These are phyloP conservation scores for Periconia macrospinosa DNA, from an alignment of 2,329 filamentous ascomycete genomes.

Conservation along the genomic window DNA sequence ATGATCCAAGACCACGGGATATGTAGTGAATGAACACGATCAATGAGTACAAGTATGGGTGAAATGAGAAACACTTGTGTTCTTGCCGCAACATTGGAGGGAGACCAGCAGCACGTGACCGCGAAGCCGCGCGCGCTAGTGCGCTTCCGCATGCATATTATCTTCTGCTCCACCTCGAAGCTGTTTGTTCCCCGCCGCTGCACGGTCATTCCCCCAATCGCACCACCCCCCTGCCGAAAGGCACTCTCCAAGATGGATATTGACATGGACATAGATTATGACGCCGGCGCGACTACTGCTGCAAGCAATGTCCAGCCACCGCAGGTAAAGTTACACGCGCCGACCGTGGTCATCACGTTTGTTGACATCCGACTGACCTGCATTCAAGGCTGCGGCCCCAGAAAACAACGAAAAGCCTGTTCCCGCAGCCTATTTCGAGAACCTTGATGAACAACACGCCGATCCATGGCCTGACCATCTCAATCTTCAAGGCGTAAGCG, in stretches of 20 bases:
- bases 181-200: slow-evolving; percentile 3
- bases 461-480: slow-evolving; percentile 63
- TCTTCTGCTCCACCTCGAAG: not conserved
- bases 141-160: not conserved
- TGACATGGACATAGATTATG: slow-evolving; percentile 37
- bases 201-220: not conserved
- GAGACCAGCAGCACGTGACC: too few relatives aligned
- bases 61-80: too few relatives aligned
- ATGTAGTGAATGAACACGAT: too few relatives aligned
- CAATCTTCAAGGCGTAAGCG: slow-evolving; percentile 82
- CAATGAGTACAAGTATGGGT: too few relatives aligned
- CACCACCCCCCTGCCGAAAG: not conserved
- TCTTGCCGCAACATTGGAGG: too few relatives aligned
- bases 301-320: slow-evolving; percentile 25
- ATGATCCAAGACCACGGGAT: too few relatives aligned
- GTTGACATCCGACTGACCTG: not conserved
- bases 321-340: slow-evolving; percentile 17
- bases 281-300: slow-evolving; percentile 24
- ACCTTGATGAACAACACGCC: slow-evolving; percentile 22
- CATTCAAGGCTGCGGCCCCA: not conserved
- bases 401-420: slow-evolving; percentile 17
- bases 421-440: slow-evolving; percentile 39
- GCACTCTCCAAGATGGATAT: slow-evolving; percentile 23
- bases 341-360: slow-evolving; percentile 1
- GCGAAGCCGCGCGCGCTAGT: not conserved